A percentile compares a stretch with the other conserved stretches of the same genome.
These are phyloP conservation scores for Trichomonas tenax DNA, from an alignment of 208 protist genomes.

Conservation along the genomic window DNA sequence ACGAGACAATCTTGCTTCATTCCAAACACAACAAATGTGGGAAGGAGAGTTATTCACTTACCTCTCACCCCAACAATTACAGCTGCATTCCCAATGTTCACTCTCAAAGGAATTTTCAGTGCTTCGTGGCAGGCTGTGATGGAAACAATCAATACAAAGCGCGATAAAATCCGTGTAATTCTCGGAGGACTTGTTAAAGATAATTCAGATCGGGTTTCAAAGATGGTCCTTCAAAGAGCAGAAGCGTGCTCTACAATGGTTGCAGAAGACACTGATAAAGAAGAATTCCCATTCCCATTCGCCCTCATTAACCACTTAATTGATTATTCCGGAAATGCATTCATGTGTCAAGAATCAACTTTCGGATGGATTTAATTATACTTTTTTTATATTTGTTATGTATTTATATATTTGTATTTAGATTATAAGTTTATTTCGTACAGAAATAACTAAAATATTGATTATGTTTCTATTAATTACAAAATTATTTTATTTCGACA, in stretches of 20 bases:
- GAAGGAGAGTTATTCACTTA: background rate
- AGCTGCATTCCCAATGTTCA: background rate
- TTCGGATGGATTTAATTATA: background rate
- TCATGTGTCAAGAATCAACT: background rate
- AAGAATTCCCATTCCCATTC: background rate
- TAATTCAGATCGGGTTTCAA: background rate
- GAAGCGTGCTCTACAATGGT: background rate
- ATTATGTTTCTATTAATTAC: background rate
- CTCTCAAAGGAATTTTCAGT: background rate
- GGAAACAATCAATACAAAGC: background rate
- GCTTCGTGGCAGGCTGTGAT: background rate
- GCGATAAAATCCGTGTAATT: background rate
- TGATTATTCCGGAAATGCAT: background rate
- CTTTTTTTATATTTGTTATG: background rate
- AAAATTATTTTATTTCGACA: too few relatives aligned
- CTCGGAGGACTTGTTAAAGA: background rate
- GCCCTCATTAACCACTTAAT: background rate
- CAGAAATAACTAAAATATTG: background rate
- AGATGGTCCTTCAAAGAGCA: background rate
- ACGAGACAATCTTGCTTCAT: background rate
- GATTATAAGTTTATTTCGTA: background rate
- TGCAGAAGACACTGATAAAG: background rate
- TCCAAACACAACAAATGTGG: background rate
- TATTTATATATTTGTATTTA: background rate
- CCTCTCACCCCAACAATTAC: background rate